Evolutionary conservation across 495 filamentous ascomycete genomes (phyloP).

Genomic region (Venustampulla echinocandica): DNA sequence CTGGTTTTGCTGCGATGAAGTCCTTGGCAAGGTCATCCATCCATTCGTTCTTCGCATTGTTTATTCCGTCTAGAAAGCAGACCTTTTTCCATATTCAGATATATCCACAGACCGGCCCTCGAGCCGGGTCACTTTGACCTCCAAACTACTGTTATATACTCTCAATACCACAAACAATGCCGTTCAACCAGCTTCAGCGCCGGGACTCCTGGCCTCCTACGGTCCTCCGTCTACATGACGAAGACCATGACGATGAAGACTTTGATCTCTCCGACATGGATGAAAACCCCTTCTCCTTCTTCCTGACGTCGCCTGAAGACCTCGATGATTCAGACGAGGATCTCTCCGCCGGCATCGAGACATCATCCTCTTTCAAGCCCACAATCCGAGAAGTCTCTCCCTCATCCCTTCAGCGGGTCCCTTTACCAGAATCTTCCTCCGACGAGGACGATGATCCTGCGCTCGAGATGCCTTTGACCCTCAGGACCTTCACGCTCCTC

Average conservation of each 20-base stretch:
- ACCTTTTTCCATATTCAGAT: background rate
- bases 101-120: constrained; percentile 19
- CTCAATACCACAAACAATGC: constrained; percentile 11
- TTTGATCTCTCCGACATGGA: constrained; percentile 12
- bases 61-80: background rate
- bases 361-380: constrained; percentile 6
- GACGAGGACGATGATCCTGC: constrained; percentile 14
- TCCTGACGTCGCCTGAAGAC: constrained; percentile 22
- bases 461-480: constrained; percentile 17
- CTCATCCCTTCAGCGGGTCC: constrained; percentile 13
- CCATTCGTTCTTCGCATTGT: too few relatives aligned
- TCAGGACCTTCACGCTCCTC: constrained; percentile 14
- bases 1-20: too few relatives aligned
- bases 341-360: constrained; percentile 24
- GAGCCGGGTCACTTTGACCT: constrained; percentile 13
- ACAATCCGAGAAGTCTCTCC: constrained; percentile 21
- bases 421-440: background rate
- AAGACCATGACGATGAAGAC: constrained; percentile 2
- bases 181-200: constrained; percentile 20
- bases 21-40: too few relatives aligned
- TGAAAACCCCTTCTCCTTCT: constrained; percentile 23
- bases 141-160: background rate
- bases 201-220: constrained; percentile 25
- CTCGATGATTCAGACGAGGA: constrained; percentile 16
- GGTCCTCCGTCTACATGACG: constrained; percentile 13